phyloP scores from a whole-genome alignment of 1,139 yeast genomes.

The Taiozyma onychis region DNA sequence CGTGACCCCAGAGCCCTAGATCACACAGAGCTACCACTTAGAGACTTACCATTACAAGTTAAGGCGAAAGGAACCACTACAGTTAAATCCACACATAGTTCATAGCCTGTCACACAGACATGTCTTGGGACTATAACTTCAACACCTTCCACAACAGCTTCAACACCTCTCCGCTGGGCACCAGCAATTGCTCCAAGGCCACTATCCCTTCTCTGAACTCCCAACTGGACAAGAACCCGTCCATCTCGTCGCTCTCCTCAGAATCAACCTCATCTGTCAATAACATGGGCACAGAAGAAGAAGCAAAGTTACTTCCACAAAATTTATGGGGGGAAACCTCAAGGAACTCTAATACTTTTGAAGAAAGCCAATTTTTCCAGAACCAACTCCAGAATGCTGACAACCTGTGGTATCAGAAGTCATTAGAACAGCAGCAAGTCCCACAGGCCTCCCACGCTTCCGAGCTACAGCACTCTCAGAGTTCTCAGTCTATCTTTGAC shows the following conservation, averaged over 20 bases:
- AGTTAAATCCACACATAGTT: neutral
- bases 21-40: neutral
- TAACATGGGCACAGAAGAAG: constrained; percentile 1
- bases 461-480: neutral
- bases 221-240: neutral
- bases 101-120: neutral
- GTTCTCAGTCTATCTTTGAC: neutral
- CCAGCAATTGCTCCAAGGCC: neutral
- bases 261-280: constrained; percentile 1
- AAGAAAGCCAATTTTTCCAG: constrained; percentile 3
- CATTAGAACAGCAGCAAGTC: neutral
- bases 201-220: neutral
- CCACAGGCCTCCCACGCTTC: neutral
- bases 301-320: constrained; percentile 3
- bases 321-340: constrained; percentile 5
- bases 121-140: constrained; percentile 8
- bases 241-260: constrained; percentile 2
- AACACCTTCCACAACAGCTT: neutral
- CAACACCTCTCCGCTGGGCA: neutral
- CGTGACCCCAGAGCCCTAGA: neutral
- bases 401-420: neutral
- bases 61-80: neutral
- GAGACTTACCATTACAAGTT: neutral
- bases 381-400: constrained; percentile 1
- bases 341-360: constrained; percentile 1